Evolutionary conservation across 176 grass and related monocot genomes (phyloP).

Genomic region (Chloris gayana): DNA sequence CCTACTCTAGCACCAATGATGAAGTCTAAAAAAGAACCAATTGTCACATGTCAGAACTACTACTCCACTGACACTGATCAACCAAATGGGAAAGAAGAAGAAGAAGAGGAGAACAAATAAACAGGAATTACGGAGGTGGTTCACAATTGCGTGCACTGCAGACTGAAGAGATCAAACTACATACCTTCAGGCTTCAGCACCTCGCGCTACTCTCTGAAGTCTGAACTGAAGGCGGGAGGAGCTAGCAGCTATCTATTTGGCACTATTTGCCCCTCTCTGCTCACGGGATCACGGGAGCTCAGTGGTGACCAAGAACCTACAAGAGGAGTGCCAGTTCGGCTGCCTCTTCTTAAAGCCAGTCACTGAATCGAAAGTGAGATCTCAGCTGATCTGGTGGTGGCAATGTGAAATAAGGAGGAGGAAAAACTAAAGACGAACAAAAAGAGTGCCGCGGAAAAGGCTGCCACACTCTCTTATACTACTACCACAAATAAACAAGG

Average conservation of each 20-base stretch:
- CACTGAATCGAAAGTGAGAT: constrained; percentile 55
- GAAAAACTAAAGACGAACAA: constrained; percentile 36
- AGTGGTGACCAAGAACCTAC: constrained; percentile 7
- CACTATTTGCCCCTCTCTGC: background rate
- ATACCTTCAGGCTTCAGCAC: constrained; percentile 25
- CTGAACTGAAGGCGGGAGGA: constrained; percentile 25
- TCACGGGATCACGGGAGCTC: constrained; percentile 9
- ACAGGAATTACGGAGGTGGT: constrained; percentile 17
- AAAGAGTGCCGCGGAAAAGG: constrained; percentile 63
- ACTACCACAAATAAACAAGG: constrained; percentile 1
- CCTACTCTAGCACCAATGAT: constrained; percentile 11
- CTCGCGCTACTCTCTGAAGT: background rate
- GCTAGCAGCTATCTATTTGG: background rate
- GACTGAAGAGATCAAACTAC: background rate
- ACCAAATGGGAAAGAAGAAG: background rate
- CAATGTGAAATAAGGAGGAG: constrained; percentile 28
- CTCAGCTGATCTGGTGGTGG: constrained; percentile 53
- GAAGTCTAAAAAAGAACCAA: background rate
- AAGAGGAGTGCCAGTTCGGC: constrained; percentile 23
- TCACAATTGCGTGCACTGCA: constrained; percentile 17
- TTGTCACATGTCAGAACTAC: background rate
- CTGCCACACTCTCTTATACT: constrained; percentile 44
- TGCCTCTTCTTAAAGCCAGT: constrained; percentile 56
- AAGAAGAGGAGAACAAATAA: background rate
- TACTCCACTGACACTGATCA: background rate